Conservation (phyloP, 1,139 yeast genomes). For the Candida smagusa region DNA sequence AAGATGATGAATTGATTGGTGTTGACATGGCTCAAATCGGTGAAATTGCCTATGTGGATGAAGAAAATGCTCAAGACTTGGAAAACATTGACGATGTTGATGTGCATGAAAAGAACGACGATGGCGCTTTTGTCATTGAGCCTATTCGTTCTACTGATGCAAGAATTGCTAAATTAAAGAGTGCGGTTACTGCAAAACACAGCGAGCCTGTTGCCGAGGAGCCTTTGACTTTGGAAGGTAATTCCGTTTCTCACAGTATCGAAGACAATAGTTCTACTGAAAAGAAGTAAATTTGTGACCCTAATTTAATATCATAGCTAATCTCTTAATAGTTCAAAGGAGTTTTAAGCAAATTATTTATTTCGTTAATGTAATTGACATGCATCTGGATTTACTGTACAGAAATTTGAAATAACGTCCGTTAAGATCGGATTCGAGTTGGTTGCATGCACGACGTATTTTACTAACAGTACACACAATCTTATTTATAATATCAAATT, state of each 20-base stretch:
- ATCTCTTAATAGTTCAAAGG: too few relatives aligned
- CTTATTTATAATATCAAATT: too few relatives aligned
- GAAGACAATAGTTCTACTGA: constrained; percentile 7
- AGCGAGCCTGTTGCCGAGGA: constrained; percentile 12
- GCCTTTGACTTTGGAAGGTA: constrained; percentile 10
- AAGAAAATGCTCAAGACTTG: constrained; percentile 13
- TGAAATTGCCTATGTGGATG: constrained; percentile 71
- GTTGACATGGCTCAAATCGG: constrained; percentile 88
- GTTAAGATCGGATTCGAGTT: too few relatives aligned
- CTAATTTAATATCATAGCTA: too few relatives aligned
- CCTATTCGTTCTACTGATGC: constrained; percentile 64
- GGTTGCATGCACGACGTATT: too few relatives aligned
- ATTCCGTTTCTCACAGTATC: constrained; percentile 7
- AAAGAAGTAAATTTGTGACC: constrained; percentile 5
- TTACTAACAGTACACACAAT: too few relatives aligned
- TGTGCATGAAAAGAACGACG: constrained; percentile 4
- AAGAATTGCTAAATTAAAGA: constrained; percentile 35
- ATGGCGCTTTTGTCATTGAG: constrained; percentile 61
- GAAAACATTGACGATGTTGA: constrained; percentile 7
- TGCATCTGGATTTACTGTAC: too few relatives aligned
- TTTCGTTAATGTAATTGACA: too few relatives aligned
- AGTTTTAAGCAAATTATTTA: too few relatives aligned
- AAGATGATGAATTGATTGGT: constrained; percentile 88
- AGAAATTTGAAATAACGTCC: too few relatives aligned
- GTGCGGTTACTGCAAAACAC: constrained; percentile 13